Conservation (phyloP, 768 basidiomycete genomes). For the Boletus pseudopeckii region DNA sequence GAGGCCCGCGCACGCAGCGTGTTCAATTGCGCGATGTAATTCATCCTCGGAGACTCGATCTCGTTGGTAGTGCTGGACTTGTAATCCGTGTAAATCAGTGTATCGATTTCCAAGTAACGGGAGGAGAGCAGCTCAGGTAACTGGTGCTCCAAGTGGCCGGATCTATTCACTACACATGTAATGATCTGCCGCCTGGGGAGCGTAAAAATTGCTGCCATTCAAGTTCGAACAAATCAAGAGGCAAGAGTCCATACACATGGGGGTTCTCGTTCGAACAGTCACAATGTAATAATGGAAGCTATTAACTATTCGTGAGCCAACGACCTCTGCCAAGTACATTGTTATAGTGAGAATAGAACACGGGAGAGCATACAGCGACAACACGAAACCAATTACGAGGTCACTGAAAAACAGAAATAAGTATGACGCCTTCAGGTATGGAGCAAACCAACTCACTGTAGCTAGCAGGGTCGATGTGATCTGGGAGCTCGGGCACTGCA, state of each 20-base stretch:
- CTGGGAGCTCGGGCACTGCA: slow-evolving; percentile 91
- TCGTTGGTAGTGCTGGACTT: background rate
- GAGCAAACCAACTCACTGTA: slow-evolving; percentile 68
- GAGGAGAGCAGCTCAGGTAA: no score
- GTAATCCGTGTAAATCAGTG: no score
- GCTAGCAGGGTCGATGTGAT: slow-evolving; percentile 88
- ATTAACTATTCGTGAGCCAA: slow-evolving; percentile 1
- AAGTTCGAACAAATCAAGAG: background rate
- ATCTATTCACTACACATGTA: no score
- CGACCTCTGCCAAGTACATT: slow-evolving; percentile 18
- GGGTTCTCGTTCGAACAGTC: slow-evolving; percentile 4
- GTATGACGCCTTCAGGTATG: background rate
- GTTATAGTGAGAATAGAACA: slow-evolving; percentile 19
- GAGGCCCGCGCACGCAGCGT: background rate
- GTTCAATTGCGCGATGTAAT: background rate
- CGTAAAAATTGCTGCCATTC: no score
- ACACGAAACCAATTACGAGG: slow-evolving; percentile 37
- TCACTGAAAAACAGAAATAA: slow-evolving; percentile 31
- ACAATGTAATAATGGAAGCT: slow-evolving; percentile 1
- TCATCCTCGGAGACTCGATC: background rate
- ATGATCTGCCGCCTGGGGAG: no score
- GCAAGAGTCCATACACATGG: background rate
- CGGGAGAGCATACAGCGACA: slow-evolving; percentile 5
- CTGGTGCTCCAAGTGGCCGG: no score
- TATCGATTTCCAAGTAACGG: no score